Conservation (phyloP, 2,329 filamentous ascomycete species). For the Colletotrichum liriopes region DNA sequence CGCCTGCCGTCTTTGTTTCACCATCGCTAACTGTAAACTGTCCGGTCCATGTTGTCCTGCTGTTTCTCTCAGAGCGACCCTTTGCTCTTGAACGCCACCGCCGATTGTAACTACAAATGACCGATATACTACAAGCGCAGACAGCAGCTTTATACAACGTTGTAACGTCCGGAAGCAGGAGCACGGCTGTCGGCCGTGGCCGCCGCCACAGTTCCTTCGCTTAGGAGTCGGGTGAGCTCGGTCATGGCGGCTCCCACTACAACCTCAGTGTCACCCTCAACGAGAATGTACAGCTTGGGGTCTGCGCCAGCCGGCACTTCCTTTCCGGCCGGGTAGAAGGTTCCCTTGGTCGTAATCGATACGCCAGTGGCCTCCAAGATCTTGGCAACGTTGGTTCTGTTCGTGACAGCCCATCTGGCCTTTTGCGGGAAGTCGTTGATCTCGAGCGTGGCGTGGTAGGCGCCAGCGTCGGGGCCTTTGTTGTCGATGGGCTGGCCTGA, state of each 20-base stretch:
- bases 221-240: slow-evolving; percentile 89
- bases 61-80: background rate
- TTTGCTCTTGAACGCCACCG: slow-evolving; percentile 1
- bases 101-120: background rate
- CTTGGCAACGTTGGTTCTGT: slow-evolving; percentile 98
- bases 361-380: slow-evolving; percentile 95
- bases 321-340: slow-evolving; percentile 87
- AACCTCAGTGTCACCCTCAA: slow-evolving; percentile 96
- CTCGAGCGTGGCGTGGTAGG: slow-evolving; percentile 96
- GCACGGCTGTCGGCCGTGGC: slow-evolving; percentile 88
- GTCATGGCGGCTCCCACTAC: slow-evolving; percentile 92
- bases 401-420: slow-evolving; percentile 98
- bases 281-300: slow-evolving; percentile 97
- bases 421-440: slow-evolving; percentile 99
- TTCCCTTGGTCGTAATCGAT: slow-evolving; percentile 97
- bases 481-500: slow-evolving; percentile 97
- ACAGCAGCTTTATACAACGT: slow-evolving; percentile 75
- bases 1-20: background rate
- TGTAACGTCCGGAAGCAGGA: slow-evolving; percentile 87
- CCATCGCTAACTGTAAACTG: background rate
- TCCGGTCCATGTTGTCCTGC: background rate
- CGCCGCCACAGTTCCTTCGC: slow-evolving; percentile 91
- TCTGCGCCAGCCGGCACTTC: slow-evolving; percentile 81
- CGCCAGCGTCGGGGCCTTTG: slow-evolving; percentile 96
- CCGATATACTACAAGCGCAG: slow-evolving; percentile 11